phyloP scores from a whole-genome alignment of 2,329 filamentous ascomycete genomes.

The Cryphonectria parasitica region DNA sequence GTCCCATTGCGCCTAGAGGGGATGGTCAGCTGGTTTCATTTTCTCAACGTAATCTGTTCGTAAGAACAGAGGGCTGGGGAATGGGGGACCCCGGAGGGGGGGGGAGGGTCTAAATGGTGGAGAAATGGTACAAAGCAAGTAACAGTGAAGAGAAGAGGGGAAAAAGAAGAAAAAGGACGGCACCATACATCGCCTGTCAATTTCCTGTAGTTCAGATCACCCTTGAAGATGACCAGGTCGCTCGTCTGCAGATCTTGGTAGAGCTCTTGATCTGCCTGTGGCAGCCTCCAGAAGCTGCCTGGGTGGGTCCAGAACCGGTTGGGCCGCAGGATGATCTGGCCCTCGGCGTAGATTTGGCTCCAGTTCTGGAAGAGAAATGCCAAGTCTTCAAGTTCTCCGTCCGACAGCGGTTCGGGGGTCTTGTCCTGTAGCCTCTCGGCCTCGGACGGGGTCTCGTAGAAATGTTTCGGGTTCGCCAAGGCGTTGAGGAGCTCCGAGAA shows the following conservation, averaged over 20 bases:
- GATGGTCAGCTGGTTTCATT: constrained; percentile 8
- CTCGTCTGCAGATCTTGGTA: constrained; percentile 78
- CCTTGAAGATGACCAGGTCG: constrained; percentile 94
- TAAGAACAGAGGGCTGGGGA: background rate
- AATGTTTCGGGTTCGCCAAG: constrained; percentile 74
- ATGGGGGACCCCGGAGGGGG: background rate
- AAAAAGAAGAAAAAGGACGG: background rate
- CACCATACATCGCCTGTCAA: constrained; percentile 79
- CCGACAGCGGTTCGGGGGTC: constrained; percentile 64
- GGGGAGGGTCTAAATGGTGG: too few relatives aligned
- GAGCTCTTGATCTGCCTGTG: constrained; percentile 67
- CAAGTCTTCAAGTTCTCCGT: constrained; percentile 69
- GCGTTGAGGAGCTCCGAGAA: constrained; percentile 82
- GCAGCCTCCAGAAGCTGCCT: constrained; percentile 88
- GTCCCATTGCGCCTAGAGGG: constrained; percentile 72
- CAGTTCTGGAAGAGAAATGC: constrained; percentile 81
- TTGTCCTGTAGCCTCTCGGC: constrained; percentile 64
- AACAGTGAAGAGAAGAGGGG: too few relatives aligned
- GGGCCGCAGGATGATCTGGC: constrained; percentile 79
- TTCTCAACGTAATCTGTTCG: background rate
- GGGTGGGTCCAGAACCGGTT: constrained; percentile 91
- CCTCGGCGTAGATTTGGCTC: constrained; percentile 79
- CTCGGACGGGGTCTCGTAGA: constrained; percentile 77
- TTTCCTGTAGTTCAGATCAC: constrained; percentile 95
- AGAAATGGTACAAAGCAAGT: background rate